Base-by-base conservation (phyloP, 2,329 filamentous ascomycete species). In the Aspergillus hortae region DNA sequence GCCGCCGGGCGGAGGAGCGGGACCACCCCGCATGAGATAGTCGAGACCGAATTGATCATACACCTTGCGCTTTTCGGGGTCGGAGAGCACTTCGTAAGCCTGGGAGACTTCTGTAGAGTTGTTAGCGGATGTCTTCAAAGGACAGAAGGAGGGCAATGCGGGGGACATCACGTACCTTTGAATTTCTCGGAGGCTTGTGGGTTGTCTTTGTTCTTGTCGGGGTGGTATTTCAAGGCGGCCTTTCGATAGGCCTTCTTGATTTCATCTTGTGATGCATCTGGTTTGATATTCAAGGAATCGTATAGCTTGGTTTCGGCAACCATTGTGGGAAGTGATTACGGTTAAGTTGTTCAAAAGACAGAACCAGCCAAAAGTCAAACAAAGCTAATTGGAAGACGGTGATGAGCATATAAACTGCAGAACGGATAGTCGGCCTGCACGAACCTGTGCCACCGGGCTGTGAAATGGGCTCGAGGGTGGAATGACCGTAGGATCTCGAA, bases 171-270 rank as follows among this genome's bases (percentile, higher is more conserved):
- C 17, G 57, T 72, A 80, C 80, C 80, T 77, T 99, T 99, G 81
- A 99, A 99, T 74, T 92, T 96, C 70, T 97, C 94, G 55, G 84
- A 80, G 7, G 92, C 90, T 48, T 84, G 77, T 27, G 91, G 85
- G 63, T 92, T 91, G 75, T 95, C 87, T 73, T 92, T 92, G 80
- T 97, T 99, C 81, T 97, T 99, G 79, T 99, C 94, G 6, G 94
- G 94, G 68, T 99, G 94, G 75, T 85, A 92, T 76, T 92, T 95
- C 69, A 97, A 75, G 49, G 92, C 92, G 51, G 86, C 82, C 80
- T 96, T 96, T 57, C 88, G 67, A 49, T 90, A 70, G 53, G 86
- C 94, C 72, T 97, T 99, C 73, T 96, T 97, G 71, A 99, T 95
- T 60, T 97, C 92, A 68, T 96, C 92, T 74, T 95, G 90, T 21